These are phyloP conservation scores for Ambrosia hybrid DNA, from an alignment of 140 eudicot species.

Conservation along the genomic window DNA sequence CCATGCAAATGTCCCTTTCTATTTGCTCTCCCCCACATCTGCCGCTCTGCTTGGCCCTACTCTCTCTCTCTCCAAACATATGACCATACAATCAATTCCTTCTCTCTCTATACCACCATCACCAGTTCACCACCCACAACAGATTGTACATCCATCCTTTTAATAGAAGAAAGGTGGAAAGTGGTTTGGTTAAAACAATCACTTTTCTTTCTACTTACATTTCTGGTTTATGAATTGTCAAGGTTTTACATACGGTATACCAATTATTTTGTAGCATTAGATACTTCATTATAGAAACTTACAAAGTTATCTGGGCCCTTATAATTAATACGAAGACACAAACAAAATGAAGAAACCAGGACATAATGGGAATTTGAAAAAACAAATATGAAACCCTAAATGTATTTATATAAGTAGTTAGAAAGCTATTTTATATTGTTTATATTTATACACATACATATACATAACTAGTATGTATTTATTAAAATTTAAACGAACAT, in stretches of 20 bases:
- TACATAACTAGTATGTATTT: too few species aligned
- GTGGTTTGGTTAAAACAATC: conserved; percentile 8
- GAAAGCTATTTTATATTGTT: too few species aligned
- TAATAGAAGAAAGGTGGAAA: background rate
- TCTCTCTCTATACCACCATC: conserved; percentile 20
- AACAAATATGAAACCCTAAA: too few species aligned
- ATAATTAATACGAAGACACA: background rate
- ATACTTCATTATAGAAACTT: background rate
- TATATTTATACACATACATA: too few species aligned
- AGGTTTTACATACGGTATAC: background rate
- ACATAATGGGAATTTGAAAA: too few species aligned
- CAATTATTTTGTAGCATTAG: background rate
- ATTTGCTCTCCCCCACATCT: conserved; percentile 79
- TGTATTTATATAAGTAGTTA: too few species aligned
- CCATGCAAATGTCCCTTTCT: conserved; percentile 93
- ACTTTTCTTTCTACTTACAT: background rate
- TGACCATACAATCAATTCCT: conserved; percentile 50
- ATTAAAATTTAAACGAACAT: too few species aligned
- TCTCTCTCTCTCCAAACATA: conserved; percentile 23
- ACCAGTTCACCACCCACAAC: conserved; percentile 4
- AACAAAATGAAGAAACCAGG: too few species aligned
- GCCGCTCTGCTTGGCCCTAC: conserved; percentile 49
- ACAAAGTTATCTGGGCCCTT: conserved; percentile 10
- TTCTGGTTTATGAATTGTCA: conserved; percentile 10
- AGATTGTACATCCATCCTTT: conserved; percentile 9